Conservation (phyloP, 192 early-diverging fungal genomes). For the Backusella parvicylindrica region DNA sequence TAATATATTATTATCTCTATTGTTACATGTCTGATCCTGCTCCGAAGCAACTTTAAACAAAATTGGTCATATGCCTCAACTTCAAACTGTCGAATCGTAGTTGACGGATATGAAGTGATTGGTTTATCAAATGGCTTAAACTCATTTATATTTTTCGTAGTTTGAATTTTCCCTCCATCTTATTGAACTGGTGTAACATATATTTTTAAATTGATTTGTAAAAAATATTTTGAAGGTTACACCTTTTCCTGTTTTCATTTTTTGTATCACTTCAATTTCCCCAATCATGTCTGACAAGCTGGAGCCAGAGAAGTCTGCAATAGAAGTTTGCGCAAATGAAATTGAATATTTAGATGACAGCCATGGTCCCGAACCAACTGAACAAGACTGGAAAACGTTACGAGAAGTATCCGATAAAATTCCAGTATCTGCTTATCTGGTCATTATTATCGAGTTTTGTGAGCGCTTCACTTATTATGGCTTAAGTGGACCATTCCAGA, state of each 20-base stretch:
- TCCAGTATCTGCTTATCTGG: conserved; percentile 52
- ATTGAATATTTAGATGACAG: conserved; percentile 27
- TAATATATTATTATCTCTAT: background rate
- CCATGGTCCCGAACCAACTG: conserved; percentile 52
- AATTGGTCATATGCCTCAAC: background rate
- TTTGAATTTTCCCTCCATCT: background rate
- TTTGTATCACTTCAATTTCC: background rate
- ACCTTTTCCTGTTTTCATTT: background rate
- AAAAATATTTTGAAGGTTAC: background rate
- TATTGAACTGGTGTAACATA: background rate
- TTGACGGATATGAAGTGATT: background rate
- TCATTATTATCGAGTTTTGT: conserved; percentile 59
- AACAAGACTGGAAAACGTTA: conserved; percentile 51
- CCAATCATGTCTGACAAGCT: conserved; percentile 17
- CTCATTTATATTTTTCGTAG: background rate
- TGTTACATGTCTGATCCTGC: background rate
- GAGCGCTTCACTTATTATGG: conserved; percentile 70
- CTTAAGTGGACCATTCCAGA: conserved; percentile 55
- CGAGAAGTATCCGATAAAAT: conserved; percentile 58
- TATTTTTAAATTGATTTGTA: background rate
- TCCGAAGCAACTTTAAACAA: background rate
- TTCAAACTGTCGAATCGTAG: background rate
- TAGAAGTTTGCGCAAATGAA: background rate
- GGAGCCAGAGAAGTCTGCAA: background rate
- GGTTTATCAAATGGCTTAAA: background rate